Conservation (phyloP, 331 rosid genomes). For the Dryas integrifolia region DNA sequence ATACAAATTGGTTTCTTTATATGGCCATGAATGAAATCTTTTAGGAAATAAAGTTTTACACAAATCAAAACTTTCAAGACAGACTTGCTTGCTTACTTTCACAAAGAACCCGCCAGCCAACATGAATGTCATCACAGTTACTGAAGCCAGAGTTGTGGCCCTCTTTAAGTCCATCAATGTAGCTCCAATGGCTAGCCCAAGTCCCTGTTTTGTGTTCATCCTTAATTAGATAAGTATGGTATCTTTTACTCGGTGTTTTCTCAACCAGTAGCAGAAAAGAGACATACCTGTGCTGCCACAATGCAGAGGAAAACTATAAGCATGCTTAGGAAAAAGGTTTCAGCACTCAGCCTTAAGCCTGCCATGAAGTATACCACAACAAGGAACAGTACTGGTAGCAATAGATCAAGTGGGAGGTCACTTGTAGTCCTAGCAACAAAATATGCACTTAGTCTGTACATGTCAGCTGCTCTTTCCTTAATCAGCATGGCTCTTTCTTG, state of each 20-base stretch:
- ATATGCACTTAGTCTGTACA: constrained; percentile 95
- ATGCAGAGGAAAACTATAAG: constrained; percentile 87
- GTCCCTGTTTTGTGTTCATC: constrained; percentile 57
- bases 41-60: not conserved
- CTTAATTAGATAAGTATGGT: constrained; percentile 12
- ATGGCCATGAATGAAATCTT: not conserved
- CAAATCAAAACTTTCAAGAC: not conserved
- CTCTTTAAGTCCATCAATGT: constrained; percentile 80
- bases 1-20: not conserved
- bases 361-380: constrained; percentile 93
- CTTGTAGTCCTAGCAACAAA: constrained; percentile 92
- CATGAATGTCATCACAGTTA: constrained; percentile 98
- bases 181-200: constrained; percentile 95
- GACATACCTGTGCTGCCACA: constrained; percentile 86
- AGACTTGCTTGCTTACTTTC: constrained; percentile 43
- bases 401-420: constrained; percentile 87
- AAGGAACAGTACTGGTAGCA: constrained; percentile 75
- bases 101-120: constrained; percentile 97
- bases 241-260: not conserved
- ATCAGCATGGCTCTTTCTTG: constrained; percentile 93
- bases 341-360: constrained; percentile 56
- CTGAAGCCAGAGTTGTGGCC: constrained; percentile 94
- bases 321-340: constrained; percentile 67
- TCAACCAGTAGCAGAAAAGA: constrained; percentile 12
- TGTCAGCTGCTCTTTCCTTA: constrained; percentile 90